Evolutionary conservation across 192 early-diverging fungal genomes (phyloP).

Genomic region (Kickxella alabastrina): DNA sequence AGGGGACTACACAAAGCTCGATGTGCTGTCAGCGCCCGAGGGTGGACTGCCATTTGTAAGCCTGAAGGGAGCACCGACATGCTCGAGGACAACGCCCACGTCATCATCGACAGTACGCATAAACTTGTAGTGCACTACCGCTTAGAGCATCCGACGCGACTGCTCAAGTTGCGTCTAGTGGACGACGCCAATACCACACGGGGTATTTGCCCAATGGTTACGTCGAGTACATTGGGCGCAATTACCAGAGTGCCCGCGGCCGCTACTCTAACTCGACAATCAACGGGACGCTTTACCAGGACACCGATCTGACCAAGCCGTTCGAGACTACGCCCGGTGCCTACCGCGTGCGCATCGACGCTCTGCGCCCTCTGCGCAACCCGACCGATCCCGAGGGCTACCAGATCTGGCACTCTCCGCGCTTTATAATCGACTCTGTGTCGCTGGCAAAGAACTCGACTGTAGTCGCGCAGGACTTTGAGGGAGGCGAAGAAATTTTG

Average conservation of each 20-base stretch:
- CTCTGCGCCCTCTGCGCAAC: slow-evolving; percentile 42
- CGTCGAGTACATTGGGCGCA: slow-evolving; percentile 47
- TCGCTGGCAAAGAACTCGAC: slow-evolving; percentile 18
- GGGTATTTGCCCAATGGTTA: slow-evolving; percentile 47
- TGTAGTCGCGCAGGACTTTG: slow-evolving; percentile 6
- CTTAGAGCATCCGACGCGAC: slow-evolving; percentile 42
- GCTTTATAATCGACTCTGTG: slow-evolving; percentile 42
- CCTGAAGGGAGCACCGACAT: slow-evolving; percentile 32
- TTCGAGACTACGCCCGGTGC: slow-evolving; percentile 22
- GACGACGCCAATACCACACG: slow-evolving; percentile 33
- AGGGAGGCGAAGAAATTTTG: slow-evolving; percentile 10
- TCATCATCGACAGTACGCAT: slow-evolving; percentile 32
- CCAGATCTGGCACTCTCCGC: slow-evolving; percentile 49
- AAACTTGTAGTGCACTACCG: slow-evolving; percentile 45
- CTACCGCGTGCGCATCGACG: slow-evolving; percentile 47
- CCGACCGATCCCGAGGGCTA: slow-evolving; percentile 39
- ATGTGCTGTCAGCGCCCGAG: slow-evolving; percentile 36
- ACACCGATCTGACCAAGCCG: slow-evolving; percentile 31
- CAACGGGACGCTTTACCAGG: slow-evolving; percentile 47
- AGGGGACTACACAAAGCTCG: slow-evolving; percentile 44
- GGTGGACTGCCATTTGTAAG: slow-evolving; percentile 42
- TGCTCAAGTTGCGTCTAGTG: slow-evolving; percentile 45
- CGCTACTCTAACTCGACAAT: slow-evolving; percentile 47
- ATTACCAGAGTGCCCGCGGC: slow-evolving; percentile 39
- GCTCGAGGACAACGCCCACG: slow-evolving; percentile 21